Evolutionary conservation across 768 basidiomycete species (phyloP).

Genomic region (Favolaschia claudopus): DNA sequence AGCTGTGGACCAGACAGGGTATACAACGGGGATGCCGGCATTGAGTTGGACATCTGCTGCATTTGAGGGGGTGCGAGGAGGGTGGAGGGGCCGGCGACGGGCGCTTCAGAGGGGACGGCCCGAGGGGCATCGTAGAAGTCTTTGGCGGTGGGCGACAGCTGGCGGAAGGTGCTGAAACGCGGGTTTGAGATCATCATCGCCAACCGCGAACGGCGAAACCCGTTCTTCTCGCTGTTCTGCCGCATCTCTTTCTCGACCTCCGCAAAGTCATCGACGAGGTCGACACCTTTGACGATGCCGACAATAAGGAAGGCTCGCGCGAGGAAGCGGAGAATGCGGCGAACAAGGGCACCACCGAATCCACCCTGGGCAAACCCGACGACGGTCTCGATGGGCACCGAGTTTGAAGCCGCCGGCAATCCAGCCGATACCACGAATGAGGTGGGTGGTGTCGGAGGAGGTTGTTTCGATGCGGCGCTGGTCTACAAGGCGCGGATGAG

Average conservation of each 20-base stretch:
- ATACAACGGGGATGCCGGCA: too few species aligned
- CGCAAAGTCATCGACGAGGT: constrained; percentile 60
- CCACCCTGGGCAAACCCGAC: constrained; percentile 65
- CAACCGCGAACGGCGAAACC: constrained; percentile 47
- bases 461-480: constrained; percentile 60
- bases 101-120: constrained; percentile 13
- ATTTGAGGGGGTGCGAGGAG: too few species aligned
- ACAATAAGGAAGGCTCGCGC: constrained; percentile 63
- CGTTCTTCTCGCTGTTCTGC: constrained; percentile 27
- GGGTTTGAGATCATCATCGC: constrained; percentile 62
- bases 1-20: too few species aligned
- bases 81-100: constrained; percentile 18
- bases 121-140: constrained; percentile 46
- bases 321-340: constrained; percentile 65
- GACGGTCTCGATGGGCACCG: constrained; percentile 68
- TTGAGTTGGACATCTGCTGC: too few species aligned
- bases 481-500: constrained; percentile 57
- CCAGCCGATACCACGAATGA: constrained; percentile 72
- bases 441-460: constrained; percentile 52
- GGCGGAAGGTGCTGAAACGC: constrained; percentile 60
- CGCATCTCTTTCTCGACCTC: constrained; percentile 50
- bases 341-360: constrained; percentile 60
- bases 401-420: constrained; percentile 66
- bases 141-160: constrained; percentile 55
- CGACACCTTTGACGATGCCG: constrained; percentile 71